Evolutionary conservation across 2,329 filamentous ascomycete genomes (phyloP).

Genomic region (Lasiodiplodia citricola): DNA sequence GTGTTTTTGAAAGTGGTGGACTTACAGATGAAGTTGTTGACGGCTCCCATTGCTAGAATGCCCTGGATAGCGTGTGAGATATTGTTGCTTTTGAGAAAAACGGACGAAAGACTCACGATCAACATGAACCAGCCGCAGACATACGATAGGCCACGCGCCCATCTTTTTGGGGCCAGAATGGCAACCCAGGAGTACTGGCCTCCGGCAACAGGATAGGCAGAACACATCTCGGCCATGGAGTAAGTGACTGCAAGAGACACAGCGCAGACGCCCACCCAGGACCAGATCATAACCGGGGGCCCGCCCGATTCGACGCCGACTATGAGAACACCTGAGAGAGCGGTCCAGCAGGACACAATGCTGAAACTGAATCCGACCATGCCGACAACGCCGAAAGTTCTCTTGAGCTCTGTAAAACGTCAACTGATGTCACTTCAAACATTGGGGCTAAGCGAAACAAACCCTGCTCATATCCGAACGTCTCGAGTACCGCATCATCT

Average conservation of each 20-base stretch:
- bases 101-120: conserved; percentile 26
- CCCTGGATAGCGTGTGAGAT: conserved; percentile 19
- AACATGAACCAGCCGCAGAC: conserved; percentile 48
- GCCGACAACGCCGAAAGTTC: conserved; percentile 60
- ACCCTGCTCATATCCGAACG: conserved; percentile 50
- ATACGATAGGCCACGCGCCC: conserved; percentile 44
- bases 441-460: background rate
- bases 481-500: conserved; percentile 48
- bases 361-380: conserved; percentile 66
- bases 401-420: conserved; percentile 57
- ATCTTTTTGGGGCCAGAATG: conserved; percentile 56
- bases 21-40: conserved; percentile 57
- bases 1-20: no score
- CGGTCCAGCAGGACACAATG: conserved; percentile 65
- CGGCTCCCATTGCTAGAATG: conserved; percentile 59
- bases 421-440: background rate
- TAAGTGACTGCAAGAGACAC: conserved; percentile 61
- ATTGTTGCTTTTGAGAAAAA: no score
- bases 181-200: conserved; percentile 66
- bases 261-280: conserved; percentile 60
- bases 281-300: conserved; percentile 64
- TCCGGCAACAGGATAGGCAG: conserved; percentile 60
- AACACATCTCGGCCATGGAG: conserved; percentile 64
- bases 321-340: conserved; percentile 61
- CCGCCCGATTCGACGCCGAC: conserved; percentile 62